Evolutionary conservation across 306 rosid species (phyloP).

Genomic region (Ormosia emarginata): DNA sequence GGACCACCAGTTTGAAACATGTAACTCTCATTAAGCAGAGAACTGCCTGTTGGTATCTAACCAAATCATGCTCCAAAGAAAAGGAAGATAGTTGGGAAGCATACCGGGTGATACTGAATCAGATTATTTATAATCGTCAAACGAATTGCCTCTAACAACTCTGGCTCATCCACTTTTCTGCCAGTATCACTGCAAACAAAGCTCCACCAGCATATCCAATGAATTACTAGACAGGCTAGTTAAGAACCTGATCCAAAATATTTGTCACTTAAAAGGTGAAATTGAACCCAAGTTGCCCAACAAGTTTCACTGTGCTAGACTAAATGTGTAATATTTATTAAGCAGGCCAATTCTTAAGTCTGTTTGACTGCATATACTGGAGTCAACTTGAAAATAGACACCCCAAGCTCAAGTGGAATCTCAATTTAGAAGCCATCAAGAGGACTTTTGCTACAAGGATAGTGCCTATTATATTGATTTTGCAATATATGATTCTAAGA

Average conservation of each 20-base stretch:
- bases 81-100: neutral
- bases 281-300: neutral
- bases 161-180: slow-evolving; percentile 93
- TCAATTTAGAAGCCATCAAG: neutral
- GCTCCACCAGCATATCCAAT: slow-evolving; percentile 35
- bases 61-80: neutral
- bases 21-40: slow-evolving; percentile 6
- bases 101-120: slow-evolving; percentile 92
- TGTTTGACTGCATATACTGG: neutral
- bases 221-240: neutral
- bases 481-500: neutral
- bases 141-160: slow-evolving; percentile 95
- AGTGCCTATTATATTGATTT: neutral
- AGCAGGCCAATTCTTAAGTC: neutral
- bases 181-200: slow-evolving; percentile 83
- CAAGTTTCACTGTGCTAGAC: neutral
- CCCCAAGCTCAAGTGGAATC: neutral
- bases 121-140: slow-evolving; percentile 85
- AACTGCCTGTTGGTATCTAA: neutral
- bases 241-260: neutral
- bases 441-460: neutral
- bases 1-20: slow-evolving; percentile 24
- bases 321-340: neutral
- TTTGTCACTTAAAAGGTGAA: neutral
- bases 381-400: neutral